phyloP scores from a whole-genome alignment of 2,329 filamentous ascomycete genomes.

The Onygenales sp. region DNA sequence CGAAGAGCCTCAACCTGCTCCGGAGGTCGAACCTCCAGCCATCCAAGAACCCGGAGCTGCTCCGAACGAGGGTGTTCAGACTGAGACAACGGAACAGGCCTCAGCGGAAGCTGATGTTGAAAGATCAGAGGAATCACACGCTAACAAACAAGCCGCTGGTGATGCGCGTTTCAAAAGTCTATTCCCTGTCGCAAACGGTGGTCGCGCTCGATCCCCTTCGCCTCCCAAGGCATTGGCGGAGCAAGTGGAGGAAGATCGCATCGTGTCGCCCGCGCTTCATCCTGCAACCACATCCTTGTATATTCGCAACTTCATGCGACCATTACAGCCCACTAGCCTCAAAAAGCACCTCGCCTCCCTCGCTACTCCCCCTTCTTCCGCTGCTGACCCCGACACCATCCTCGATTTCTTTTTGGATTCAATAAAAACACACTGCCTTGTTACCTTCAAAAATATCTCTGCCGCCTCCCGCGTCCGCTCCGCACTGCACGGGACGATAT shows the following conservation, averaged over 20 bases:
- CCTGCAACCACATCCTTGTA: conserved; percentile 70
- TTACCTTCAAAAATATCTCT: conserved; percentile 56
- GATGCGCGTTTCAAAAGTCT: conserved; percentile 43
- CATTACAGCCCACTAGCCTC: conserved; percentile 60
- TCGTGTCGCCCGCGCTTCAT: conserved; percentile 53
- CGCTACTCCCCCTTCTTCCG: conserved; percentile 48
- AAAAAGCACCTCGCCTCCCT: conserved; percentile 60
- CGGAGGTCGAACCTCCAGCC: background rate
- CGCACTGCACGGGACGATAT: conserved; percentile 66
- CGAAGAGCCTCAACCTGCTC: background rate
- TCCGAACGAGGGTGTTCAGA: conserved; percentile 4
- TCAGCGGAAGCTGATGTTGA: conserved; percentile 12
- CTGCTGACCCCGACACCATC: conserved; percentile 48
- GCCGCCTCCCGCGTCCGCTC: conserved; percentile 69
- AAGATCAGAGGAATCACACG: conserved; percentile 14
- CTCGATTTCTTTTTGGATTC: conserved; percentile 68
- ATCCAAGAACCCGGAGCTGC: background rate
- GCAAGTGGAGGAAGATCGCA: conserved; percentile 28
- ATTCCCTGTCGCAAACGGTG: conserved; percentile 26
- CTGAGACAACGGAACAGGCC: background rate
- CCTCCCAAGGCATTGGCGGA: conserved; percentile 18
- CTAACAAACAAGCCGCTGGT: conserved; percentile 20
- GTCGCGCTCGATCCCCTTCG: conserved; percentile 17
- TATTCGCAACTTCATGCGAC: conserved; percentile 83
- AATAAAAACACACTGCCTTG: conserved; percentile 82